Conservation (phyloP, 129 eudicot genomes). For the Artemisia tridentata region DNA sequence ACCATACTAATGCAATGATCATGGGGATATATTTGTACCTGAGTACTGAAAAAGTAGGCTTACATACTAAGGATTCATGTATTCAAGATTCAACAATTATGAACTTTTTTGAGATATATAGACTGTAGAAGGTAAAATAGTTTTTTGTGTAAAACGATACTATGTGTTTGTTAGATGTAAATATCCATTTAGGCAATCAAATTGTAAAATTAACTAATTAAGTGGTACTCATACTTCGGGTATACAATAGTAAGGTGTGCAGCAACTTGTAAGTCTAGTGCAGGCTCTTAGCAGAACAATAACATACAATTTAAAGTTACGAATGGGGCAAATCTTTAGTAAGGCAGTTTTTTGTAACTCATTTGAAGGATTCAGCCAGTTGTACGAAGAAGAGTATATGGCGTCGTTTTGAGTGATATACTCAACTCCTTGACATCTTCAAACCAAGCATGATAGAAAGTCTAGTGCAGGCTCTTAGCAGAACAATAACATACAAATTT, state of each 20-base stretch:
- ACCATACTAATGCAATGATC: conserved; percentile 1
- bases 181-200: background rate
- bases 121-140: background rate
- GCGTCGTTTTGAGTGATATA: no score
- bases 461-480: background rate
- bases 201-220: background rate
- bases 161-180: background rate
- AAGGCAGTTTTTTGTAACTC: background rate
- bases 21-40: background rate
- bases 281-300: background rate
- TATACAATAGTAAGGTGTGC: background rate
- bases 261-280: background rate
- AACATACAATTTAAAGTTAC: background rate
- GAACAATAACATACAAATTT: background rate
- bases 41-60: background rate
- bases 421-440: background rate
- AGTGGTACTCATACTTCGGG: background rate
- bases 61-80: background rate
- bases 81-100: background rate
- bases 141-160: background rate
- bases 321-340: background rate
- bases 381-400: background rate
- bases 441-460: background rate
- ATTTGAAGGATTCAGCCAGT: background rate
- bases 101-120: background rate